Conservation (phyloP, 495 filamentous ascomycete species). For the Penicillium psychrofluorescens region DNA sequence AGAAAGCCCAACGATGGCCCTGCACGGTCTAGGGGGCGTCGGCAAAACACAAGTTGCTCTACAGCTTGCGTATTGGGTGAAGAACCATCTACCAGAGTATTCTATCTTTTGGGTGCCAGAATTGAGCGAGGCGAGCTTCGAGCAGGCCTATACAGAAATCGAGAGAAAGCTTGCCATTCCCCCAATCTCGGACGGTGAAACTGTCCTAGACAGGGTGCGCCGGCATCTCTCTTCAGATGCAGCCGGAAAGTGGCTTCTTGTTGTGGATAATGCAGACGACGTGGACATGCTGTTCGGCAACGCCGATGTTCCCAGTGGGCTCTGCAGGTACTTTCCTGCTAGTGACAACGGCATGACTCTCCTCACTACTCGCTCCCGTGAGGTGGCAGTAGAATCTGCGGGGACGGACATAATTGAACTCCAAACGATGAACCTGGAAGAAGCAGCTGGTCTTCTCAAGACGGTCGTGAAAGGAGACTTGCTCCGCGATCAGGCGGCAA, state of each 20-base stretch:
- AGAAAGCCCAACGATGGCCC: neutral
- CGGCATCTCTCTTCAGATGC: too few species aligned
- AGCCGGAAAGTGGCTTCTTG: slow-evolving; percentile 20
- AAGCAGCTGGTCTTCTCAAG: slow-evolving; percentile 9
- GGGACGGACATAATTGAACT: slow-evolving; percentile 13
- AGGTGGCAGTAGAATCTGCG: slow-evolving; percentile 14
- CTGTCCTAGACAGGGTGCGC: too few species aligned
- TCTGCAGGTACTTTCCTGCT: slow-evolving; percentile 14
- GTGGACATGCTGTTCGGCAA: slow-evolving; percentile 5
- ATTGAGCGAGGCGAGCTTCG: neutral
- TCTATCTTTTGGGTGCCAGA: slow-evolving; percentile 4
- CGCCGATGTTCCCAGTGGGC: neutral
- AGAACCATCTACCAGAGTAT: slow-evolving; percentile 34
- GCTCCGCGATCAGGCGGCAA: slow-evolving; percentile 3
- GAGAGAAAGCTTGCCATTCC: too few species aligned
- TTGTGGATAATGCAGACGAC: slow-evolving; percentile 25
- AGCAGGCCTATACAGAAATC: neutral
- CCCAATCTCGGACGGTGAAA: too few species aligned
- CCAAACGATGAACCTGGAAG: neutral
- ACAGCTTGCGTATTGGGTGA: slow-evolving; percentile 51
- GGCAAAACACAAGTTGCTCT: slow-evolving; percentile 25
- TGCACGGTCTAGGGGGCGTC: slow-evolving; percentile 21
- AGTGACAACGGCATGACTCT: slow-evolving; percentile 18
- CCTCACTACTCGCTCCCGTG: slow-evolving; percentile 18
- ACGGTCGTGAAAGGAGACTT: slow-evolving; percentile 7